Base-by-base conservation (phyloP, 2,329 filamentous ascomycete species). In the Apiospora kogelbergensis region DNA sequence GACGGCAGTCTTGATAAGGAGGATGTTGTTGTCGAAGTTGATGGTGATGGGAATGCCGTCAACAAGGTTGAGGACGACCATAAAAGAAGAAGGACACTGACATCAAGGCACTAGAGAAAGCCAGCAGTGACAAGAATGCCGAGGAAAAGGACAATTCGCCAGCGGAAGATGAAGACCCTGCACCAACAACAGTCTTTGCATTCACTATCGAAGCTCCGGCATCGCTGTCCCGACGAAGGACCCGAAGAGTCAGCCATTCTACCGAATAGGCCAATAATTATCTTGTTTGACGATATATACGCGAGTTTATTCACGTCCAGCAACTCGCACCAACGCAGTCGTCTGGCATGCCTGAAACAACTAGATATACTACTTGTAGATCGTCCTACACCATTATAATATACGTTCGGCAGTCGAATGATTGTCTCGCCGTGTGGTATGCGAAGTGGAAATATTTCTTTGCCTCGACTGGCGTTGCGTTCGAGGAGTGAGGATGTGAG, bases 11-110 rank as follows among this genome's bases (percentile, higher is more conserved):
- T 89, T 2, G 88, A 89, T 72, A 84, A 81, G 0, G 75, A 81
- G 48, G 87, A 89, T 63, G 83, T 87, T 1, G 80, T 89, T 0
- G 86, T 89, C 1, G 85, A 88, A 68, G 77, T 89, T 1, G 86
- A 87, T 63, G 81, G 76, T 0, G 72, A 86, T 6, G 86, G 86
- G 0, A 83, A 83, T 40, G 78, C 82, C 0, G 74, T 86, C 37
- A 81, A 82, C 73, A 77, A 79, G 69, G 71, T 82, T 30, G 78
- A 80, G 22, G 76, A 80, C 33, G 5, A 3, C 44, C 20, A 30
- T 24, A 33, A 45, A 22, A n/a, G n/a, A 76, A 79, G 1, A 78
- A 80, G 71, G 48, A 80, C 73, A 66, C 67, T 44, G 30, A 37
- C 30, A 60, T 3, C 17, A 60, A 60, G 30, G 53, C 30, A 3